phyloP scores from a whole-genome alignment of 2,329 filamentous ascomycete species.

The Graphilbum ipis-grandicollis region DNA sequence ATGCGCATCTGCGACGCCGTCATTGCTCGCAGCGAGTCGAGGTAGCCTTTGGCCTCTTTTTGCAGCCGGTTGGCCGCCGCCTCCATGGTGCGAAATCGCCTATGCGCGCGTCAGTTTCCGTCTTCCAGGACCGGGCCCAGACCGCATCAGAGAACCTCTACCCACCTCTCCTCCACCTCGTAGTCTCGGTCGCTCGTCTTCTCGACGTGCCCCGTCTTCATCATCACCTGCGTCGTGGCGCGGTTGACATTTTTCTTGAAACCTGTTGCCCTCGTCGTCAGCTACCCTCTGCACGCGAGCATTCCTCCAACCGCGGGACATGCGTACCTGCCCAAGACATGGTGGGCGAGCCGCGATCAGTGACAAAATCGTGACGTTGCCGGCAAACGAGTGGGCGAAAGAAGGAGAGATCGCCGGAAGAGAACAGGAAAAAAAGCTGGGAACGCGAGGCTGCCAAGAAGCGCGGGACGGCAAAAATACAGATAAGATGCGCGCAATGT shows the following conservation, averaged over 20 bases:
- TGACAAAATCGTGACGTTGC: neutral
- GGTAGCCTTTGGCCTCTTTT: conserved; percentile 94
- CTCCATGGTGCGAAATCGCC: conserved; percentile 95
- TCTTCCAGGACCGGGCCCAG: too few species aligned
- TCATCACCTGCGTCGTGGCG: conserved; percentile 98
- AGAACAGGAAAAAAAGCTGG: neutral
- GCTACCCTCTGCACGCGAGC: neutral
- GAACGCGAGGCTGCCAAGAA: too few species aligned
- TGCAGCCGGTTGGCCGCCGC: conserved; percentile 80
- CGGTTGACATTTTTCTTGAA: conserved; percentile 97
- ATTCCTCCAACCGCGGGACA: too few species aligned
- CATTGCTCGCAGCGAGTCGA: conserved; percentile 96
- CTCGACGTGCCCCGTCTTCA: conserved; percentile 98
- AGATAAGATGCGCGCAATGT: too few species aligned
- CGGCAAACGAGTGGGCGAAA: neutral
- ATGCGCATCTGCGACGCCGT: conserved; percentile 98
- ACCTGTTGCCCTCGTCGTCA: conserved; percentile 23
- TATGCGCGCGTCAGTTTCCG: too few species aligned
- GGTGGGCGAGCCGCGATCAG: conserved; percentile 9
- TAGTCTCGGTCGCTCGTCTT: conserved; percentile 98
- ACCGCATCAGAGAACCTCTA: too few species aligned
- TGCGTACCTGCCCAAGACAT: conserved; percentile 35
- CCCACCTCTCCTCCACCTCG: conserved; percentile 81
- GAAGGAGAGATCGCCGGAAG: neutral
- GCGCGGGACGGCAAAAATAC: too few species aligned